Evolutionary conservation across 306 rosid genomes (phyloP), one percentile per base, ranked within the genome.

Genomic region (Dicorynia guianensis): DNA sequence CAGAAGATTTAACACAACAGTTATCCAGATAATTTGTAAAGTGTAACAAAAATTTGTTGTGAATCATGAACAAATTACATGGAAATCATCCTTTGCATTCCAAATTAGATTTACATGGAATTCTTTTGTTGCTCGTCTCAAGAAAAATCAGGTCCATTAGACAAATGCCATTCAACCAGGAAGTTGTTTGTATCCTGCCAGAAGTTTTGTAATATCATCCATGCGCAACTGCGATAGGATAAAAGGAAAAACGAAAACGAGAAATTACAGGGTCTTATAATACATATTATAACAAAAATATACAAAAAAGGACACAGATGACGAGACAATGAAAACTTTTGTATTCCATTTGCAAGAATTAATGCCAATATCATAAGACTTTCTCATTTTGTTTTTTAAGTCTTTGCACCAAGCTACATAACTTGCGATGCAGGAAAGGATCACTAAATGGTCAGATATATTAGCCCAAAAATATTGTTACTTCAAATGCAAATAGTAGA

Each of bases 131-230:
- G 53, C 52, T 76, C 34, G 30, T 65, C 73, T 64, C 40, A 53
- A 53, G 12, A 17, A 15, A 4, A 58, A 10, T 18, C 68, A 60
- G n/a, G 25, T 82, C 66, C 71, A 34, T 87, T 81, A 6, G 80
- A 77, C 38, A 72, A 39, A 69, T 43, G 71, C 4, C 10, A 40
- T 54, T 83, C 59, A 79, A 35, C 61, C 0, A 40, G 75, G 80
- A 14, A 92, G 81, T 70, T 81, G 82, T 79, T 74, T 90, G 91
- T 92, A 95, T 86, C 87, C 99, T 5, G 76, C 85, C 82, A 95
- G 74, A 64, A 95, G 93, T 80, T 86, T 84, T 14, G 96, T 91
- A 50, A 95, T 79, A 79, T 95, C 99, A 78, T 86, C 89, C 92
- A 95, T 83, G 12, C 96, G 93, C 84, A 95, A 79, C 97, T 95